Conservation (phyloP, 345 rosid genomes). For the Camelina neglecta region DNA sequence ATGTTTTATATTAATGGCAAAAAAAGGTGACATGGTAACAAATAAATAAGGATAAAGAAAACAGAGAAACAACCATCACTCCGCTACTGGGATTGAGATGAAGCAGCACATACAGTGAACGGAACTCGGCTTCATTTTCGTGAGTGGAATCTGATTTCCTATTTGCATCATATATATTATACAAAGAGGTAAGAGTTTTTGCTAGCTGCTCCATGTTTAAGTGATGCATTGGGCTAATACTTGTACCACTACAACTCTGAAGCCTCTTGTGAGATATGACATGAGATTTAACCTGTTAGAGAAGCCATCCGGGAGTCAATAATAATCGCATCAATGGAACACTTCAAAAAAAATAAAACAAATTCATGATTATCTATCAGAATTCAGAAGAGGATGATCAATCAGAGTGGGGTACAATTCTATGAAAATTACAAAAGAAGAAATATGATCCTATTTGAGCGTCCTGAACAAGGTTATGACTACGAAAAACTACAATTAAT, state of each 20-base stretch:
- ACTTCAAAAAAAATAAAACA: not conserved
- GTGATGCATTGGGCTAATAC: conserved; percentile 63
- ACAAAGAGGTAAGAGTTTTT: conserved; percentile 73
- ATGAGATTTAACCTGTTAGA: conserved; percentile 75
- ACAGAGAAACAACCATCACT: conserved; percentile 55
- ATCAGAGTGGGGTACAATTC: not conserved
- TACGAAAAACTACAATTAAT: not conserved
- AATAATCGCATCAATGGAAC: conserved; percentile 8
- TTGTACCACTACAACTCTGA: conserved; percentile 48
- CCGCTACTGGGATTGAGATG: conserved; percentile 68
- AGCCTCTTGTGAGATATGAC: conserved; percentile 81
- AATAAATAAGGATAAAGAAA: conserved; percentile 31
- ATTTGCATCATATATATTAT: conserved; percentile 73
- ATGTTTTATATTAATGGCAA: conserved; percentile 22
- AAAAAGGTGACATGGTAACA: conserved; percentile 26
- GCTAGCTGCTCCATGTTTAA: conserved; percentile 93
- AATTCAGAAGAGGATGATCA: not conserved
- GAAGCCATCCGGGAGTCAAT: conserved; percentile 28
- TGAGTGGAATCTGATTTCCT: conserved; percentile 45
- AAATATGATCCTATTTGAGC: conserved; percentile 10
- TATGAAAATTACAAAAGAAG: not conserved
- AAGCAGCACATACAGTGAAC: conserved; percentile 81
- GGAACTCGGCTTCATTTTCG: conserved; percentile 75
- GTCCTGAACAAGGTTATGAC: conserved; percentile 2
- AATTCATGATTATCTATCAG: not conserved